These are phyloP conservation scores for Globisporangium cederbergense DNA, from an alignment of 352 stramenopile genomes.

Conservation along the genomic window DNA sequence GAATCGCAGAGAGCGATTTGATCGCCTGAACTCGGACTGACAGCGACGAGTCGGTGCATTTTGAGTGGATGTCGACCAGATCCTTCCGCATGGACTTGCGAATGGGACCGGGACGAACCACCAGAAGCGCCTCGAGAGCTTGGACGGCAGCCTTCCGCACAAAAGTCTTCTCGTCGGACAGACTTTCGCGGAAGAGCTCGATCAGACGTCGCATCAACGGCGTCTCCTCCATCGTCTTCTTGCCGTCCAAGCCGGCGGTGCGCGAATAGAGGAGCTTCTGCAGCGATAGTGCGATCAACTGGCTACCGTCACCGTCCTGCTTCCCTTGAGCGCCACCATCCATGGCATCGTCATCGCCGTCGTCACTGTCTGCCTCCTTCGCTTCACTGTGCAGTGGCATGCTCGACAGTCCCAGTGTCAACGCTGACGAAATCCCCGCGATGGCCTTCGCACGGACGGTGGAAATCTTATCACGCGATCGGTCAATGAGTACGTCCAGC, in stretches of 20 bases:
- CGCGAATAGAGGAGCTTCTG: constrained; percentile 47
- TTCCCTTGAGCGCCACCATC: constrained; percentile 11
- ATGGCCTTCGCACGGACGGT: constrained; percentile 80
- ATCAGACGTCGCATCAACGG: constrained; percentile 64
- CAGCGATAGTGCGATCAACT: constrained; percentile 45
- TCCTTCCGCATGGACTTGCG: constrained; percentile 55
- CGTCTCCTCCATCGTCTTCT: constrained; percentile 42
- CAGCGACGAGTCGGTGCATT: constrained; percentile 72
- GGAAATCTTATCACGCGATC: constrained; percentile 76
- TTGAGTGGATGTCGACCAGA: constrained; percentile 73
- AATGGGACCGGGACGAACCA: constrained; percentile 46
- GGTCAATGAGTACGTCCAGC: constrained; percentile 67
- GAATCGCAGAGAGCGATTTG: constrained; percentile 73
- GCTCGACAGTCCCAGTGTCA: constrained; percentile 50
- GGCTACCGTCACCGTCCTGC: constrained; percentile 9
- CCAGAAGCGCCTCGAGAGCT: constrained; percentile 67
- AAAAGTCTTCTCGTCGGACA: constrained; percentile 82
- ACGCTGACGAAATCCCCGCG: constrained; percentile 58
- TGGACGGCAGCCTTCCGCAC: constrained; percentile 79
- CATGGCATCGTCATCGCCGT: constrained; percentile 17
- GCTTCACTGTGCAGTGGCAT: constrained; percentile 14
- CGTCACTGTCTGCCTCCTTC: constrained; percentile 11
- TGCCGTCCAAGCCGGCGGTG: constrained; percentile 26
- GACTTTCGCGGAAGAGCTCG: constrained; percentile 66
- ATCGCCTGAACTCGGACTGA: constrained; percentile 79